These are phyloP conservation scores for Scheffersomyces parashehatae DNA, from an alignment of 1,139 yeast species.

Conservation along the genomic window DNA sequence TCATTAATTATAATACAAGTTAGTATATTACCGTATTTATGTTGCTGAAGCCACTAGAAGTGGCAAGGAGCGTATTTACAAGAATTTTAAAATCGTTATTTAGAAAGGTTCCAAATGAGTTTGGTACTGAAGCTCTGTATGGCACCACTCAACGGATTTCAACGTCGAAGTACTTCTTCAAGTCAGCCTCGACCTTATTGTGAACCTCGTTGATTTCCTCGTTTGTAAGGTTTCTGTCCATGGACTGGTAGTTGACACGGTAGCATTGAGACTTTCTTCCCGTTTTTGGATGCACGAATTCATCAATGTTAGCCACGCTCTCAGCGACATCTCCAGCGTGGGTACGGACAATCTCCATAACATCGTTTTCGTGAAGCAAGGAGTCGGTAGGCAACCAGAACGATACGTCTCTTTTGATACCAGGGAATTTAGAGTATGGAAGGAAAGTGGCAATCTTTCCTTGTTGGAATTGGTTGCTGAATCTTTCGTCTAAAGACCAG, in stretches of 20 bases:
- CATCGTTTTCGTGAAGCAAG: conserved; percentile 76
- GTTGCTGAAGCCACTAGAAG: too few relatives aligned
- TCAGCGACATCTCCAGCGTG: conserved; percentile 89
- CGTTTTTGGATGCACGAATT: conserved; percentile 83
- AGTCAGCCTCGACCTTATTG: conserved; percentile 55
- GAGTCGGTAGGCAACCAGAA: conserved; percentile 72
- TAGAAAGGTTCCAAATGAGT: too few relatives aligned
- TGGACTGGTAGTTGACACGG: conserved; percentile 88
- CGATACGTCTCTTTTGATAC: conserved; percentile 82
- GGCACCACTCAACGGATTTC: conserved; percentile 51
- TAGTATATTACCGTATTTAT: too few relatives aligned
- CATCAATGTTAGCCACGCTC: conserved; percentile 77
- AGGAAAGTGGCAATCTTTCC: conserved; percentile 71
- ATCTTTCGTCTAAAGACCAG: conserved; percentile 86
- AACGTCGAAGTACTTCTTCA: conserved; percentile 54
- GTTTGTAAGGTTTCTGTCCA: conserved; percentile 89
- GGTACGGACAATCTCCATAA: conserved; percentile 88
- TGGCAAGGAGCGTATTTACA: too few relatives aligned
- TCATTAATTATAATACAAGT: too few relatives aligned
- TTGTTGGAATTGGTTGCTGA: conserved; percentile 65
- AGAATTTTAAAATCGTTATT: too few relatives aligned
- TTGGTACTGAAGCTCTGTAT: too few relatives aligned
- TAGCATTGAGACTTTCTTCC: conserved; percentile 78
- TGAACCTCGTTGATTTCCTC: conserved; percentile 77
- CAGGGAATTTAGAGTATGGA: conserved; percentile 92